Percentiles rank a stretch among this genome's conserved stretches.
These are phyloP conservation scores for Melastoma candidum DNA, from an alignment of 441 rosid genomes.

Conservation along the genomic window DNA sequence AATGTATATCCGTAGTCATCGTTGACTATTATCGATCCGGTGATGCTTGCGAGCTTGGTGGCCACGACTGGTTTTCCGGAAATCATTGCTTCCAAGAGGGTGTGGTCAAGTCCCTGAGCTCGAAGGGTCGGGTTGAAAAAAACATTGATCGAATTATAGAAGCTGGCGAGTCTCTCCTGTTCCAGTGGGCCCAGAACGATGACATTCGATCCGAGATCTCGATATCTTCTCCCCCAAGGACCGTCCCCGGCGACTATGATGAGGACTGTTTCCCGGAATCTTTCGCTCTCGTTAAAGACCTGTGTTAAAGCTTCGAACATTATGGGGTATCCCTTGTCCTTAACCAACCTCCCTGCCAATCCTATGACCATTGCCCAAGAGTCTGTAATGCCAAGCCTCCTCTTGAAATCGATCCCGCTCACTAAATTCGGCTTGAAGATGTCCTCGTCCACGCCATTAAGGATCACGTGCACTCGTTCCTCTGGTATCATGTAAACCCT, in stretches of 20 bases:
- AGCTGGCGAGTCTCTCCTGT: conserved; percentile 53
- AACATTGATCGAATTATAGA: conserved; percentile 72
- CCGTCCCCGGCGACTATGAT: conserved; percentile 85
- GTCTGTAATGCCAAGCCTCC: conserved; percentile 38
- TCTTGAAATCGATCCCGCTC: conserved; percentile 35
- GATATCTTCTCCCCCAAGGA: conserved; percentile 74
- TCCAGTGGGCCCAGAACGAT: conserved; percentile 71
- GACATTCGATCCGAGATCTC: conserved; percentile 46
- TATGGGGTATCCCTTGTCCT: conserved; percentile 74
- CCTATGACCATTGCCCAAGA: conserved; percentile 47
- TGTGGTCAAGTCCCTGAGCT: conserved; percentile 85
- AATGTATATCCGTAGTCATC: conserved; percentile 57
- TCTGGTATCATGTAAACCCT: conserved; percentile 89
- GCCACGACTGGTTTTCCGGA: conserved; percentile 72
- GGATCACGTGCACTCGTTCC: conserved; percentile 72
- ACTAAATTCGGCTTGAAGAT: conserved; percentile 49
- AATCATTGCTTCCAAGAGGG: conserved; percentile 72
- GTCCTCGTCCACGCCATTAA: conserved; percentile 71
- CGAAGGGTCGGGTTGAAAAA: conserved; percentile 78
- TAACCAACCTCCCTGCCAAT: conserved; percentile 84
- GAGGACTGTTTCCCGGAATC: conserved; percentile 30
- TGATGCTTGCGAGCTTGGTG: conserved; percentile 74
- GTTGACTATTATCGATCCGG: conserved; percentile 55
- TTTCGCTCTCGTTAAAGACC: conserved; percentile 37
- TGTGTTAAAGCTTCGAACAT: conserved; percentile 70